Evolutionary conservation across 2,329 filamentous ascomycete genomes (phyloP).

Genomic region (Colletotrichum magnum): DNA sequence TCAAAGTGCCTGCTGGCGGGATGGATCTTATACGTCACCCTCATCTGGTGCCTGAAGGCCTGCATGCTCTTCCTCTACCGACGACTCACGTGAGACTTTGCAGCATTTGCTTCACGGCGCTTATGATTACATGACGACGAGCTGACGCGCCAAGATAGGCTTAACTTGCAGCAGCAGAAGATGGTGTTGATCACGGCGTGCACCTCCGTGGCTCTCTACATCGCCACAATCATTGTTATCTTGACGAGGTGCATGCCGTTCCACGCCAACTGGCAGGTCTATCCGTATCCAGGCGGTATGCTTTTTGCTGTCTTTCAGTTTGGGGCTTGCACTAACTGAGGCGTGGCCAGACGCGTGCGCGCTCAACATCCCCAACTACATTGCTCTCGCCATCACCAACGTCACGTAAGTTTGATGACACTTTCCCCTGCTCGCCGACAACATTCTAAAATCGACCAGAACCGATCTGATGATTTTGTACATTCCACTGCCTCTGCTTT

Average conservation of each 20-base stretch:
- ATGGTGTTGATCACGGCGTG: conserved; percentile 42
- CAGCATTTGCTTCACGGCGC: too few species aligned
- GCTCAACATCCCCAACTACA: conserved; percentile 41
- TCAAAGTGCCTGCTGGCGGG: conserved; percentile 50
- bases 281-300: conserved; percentile 44
- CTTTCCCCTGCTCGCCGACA: not conserved
- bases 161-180: conserved; percentile 42
- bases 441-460: conserved; percentile 1
- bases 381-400: conserved; percentile 44
- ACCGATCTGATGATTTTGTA: conserved; percentile 45
- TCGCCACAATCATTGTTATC: conserved; percentile 44
- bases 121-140: too few species aligned
- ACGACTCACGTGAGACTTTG: conserved; percentile 22
- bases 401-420: conserved; percentile 38
- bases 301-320: not conserved
- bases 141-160: conserved; percentile 19
- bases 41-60: conserved; percentile 60
- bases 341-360: conserved; percentile 41
- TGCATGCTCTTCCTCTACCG: conserved; percentile 58
- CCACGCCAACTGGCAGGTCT: conserved; percentile 46
- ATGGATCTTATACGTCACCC: conserved; percentile 57
- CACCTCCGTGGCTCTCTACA: conserved; percentile 38
- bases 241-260: conserved; percentile 43
- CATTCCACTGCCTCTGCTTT: conserved; percentile 44
- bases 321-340: not conserved